Conservation (phyloP, 208 protist species). For the Trypanosoma brucei region DNA sequence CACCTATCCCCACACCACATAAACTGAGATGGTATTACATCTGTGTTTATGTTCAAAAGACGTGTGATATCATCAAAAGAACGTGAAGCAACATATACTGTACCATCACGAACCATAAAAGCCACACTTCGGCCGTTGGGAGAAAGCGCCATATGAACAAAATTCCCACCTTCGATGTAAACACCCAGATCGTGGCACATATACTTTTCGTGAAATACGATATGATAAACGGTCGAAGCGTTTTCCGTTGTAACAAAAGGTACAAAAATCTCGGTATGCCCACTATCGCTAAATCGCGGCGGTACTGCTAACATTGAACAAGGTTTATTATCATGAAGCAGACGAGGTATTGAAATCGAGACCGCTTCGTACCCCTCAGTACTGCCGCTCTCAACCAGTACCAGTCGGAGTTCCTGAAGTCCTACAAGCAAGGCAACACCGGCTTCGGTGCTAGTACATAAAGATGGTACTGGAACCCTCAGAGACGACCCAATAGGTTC, state of each 20-base stretch:
- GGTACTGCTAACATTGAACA: constrained; percentile 25
- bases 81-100: constrained; percentile 47
- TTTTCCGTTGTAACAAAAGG: constrained; percentile 21
- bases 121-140: constrained; percentile 36
- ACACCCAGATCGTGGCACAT: constrained; percentile 40
- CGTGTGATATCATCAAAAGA: constrained; percentile 52
- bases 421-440: constrained; percentile 37
- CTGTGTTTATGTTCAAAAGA: constrained; percentile 31
- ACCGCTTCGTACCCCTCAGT: constrained; percentile 7
- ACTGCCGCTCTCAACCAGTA: constrained; percentile 11
- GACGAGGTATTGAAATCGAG: constrained; percentile 12
- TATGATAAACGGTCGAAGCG: constrained; percentile 30
- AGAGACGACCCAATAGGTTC: constrained; percentile 24
- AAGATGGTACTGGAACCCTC: constrained; percentile 26
- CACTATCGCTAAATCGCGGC: constrained; percentile 28
- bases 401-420: constrained; percentile 3
- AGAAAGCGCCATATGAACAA: constrained; percentile 53
- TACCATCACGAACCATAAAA: constrained; percentile 57
- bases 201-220: constrained; percentile 23
- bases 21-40: constrained; percentile 32
- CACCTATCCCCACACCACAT: constrained; percentile 60
- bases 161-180: constrained; percentile 49
- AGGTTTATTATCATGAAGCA: constrained; percentile 13
- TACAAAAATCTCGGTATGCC: constrained; percentile 33
- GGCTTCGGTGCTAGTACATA: constrained; percentile 33